A percentile compares a stretch with the other conserved stretches of the same genome.
These are phyloP conservation scores for Lasiodiplodia citricola DNA, from an alignment of 2,329 filamentous ascomycete species.

Conservation along the genomic window DNA sequence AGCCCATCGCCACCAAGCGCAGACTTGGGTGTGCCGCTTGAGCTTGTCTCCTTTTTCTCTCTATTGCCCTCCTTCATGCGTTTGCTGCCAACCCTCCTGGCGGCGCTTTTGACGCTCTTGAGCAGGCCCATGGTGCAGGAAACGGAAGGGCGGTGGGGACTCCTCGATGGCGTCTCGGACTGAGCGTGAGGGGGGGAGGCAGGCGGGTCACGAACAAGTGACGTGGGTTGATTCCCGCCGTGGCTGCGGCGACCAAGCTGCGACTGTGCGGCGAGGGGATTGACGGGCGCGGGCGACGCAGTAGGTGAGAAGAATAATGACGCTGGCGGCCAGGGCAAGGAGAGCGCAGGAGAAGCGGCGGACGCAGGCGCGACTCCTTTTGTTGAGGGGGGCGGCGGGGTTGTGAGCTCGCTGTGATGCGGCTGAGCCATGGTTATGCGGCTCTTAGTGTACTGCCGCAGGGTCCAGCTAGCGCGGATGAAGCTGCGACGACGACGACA, in stretches of 20 bases:
- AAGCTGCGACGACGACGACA: neutral
- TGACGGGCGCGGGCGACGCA: neutral
- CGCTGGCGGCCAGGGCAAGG: neutral
- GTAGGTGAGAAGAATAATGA: neutral
- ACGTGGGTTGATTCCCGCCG: neutral
- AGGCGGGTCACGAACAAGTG: neutral
- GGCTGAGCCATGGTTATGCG: constrained; percentile 21
- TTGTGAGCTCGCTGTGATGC: neutral
- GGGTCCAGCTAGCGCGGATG: constrained; percentile 4
- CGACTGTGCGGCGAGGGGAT: neutral
- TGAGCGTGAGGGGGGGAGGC: neutral
- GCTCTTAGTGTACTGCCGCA: constrained; percentile 6
- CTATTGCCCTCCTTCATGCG: neutral
- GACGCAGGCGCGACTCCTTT: neutral
- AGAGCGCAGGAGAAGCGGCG: neutral
- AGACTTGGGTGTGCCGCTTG: neutral
- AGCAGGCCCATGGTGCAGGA: constrained; percentile 5
- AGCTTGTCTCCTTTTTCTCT: neutral
- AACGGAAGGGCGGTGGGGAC: neutral
- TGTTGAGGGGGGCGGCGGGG: neutral
- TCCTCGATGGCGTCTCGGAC: neutral
- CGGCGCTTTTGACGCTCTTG: neutral
- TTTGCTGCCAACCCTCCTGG: neutral
- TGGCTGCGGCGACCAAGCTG: neutral
- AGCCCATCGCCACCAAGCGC: neutral